Percentiles rank a stretch among this genome's conserved stretches.
These are phyloP conservation scores for Penicillium macrosclerotiorum DNA, from an alignment of 495 filamentous ascomycete genomes.

Conservation along the genomic window DNA sequence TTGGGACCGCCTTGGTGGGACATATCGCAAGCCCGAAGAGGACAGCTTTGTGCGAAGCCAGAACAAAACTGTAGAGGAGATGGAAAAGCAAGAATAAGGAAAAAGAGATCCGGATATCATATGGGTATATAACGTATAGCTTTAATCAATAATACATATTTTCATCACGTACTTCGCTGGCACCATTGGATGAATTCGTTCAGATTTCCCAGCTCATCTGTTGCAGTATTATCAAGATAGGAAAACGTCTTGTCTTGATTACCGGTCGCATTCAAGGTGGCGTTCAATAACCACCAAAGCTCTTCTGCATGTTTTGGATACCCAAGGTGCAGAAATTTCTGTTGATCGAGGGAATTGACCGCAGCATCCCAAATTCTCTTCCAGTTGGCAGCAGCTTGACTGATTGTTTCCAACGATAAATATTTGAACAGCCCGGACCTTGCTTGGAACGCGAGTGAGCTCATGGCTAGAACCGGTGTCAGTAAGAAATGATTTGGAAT, in stretches of 20 bases:
- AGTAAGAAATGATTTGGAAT: not conserved
- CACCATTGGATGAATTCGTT: conserved; percentile 40
- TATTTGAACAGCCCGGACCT: conserved; percentile 29
- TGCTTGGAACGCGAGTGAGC: conserved; percentile 31
- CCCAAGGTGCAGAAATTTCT: conserved; percentile 28
- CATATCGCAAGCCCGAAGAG: conserved; percentile 68
- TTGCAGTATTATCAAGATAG: conserved; percentile 35
- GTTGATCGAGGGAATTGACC: conserved; percentile 14
- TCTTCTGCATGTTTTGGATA: conserved; percentile 43
- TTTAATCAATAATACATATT: conserved; percentile 2
- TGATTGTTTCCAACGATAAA: conserved; percentile 27
- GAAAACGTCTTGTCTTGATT: conserved; percentile 15
- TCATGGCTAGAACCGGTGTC: conserved; percentile 24
- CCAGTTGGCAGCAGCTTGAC: conserved; percentile 34
- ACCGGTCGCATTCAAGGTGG: conserved; percentile 23
- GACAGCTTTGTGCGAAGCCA: conserved; percentile 18
- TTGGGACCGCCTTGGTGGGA: conserved; percentile 86
- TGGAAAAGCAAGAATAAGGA: not conserved
- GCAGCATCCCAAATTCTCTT: conserved; percentile 34
- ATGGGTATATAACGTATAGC: conserved; percentile 4
- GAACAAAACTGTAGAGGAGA: not conserved
- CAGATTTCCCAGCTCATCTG: conserved; percentile 36
- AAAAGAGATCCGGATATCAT: not conserved
- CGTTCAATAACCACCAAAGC: conserved; percentile 38
- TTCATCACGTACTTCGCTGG: conserved; percentile 8